Percentiles rank a stretch among this genome's conserved stretches.
These are phyloP conservation scores for Pseudodiploospora longispora DNA, from an alignment of 2,329 filamentous ascomycete species.

Conservation along the genomic window DNA sequence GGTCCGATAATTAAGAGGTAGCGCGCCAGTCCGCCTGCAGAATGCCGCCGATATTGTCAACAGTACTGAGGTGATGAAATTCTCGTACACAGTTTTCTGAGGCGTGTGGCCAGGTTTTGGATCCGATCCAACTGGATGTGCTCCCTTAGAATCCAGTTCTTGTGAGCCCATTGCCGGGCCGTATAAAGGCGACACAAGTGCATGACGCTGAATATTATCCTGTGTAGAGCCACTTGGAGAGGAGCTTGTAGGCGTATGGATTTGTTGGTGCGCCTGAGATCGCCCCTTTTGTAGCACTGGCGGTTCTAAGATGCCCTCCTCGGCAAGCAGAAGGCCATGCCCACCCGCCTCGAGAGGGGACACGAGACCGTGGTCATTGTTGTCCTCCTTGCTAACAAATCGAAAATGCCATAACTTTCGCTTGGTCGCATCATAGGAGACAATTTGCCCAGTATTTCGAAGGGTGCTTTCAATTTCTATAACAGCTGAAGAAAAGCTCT, in stretches of 20 bases:
- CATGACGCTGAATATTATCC: constrained; percentile 26
- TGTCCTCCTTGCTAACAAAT: constrained; percentile 33
- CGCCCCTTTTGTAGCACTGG: constrained; percentile 38
- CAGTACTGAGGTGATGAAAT: constrained; percentile 45
- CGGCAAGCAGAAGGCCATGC: constrained; percentile 34
- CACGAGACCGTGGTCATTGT: constrained; percentile 22
- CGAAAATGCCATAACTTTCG: constrained; percentile 49
- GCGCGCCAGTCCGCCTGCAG: constrained; percentile 38
- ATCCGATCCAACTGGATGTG: constrained; percentile 20
- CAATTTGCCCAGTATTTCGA: constrained; percentile 44
- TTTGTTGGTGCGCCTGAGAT: constrained; percentile 27
- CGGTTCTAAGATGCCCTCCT: constrained; percentile 45
- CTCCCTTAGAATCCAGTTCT: constrained; percentile 19
- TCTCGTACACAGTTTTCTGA: constrained; percentile 42
- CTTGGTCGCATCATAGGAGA: constrained; percentile 42
- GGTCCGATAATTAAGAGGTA: constrained; percentile 46
- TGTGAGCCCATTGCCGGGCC: constrained; percentile 4
- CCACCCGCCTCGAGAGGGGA: constrained; percentile 35
- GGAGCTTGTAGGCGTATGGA: constrained; percentile 39
- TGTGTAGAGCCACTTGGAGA: constrained; percentile 32
- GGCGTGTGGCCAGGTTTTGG: constrained; percentile 14
- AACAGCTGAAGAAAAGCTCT: constrained; percentile 36
- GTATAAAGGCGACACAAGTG: constrained; percentile 8
- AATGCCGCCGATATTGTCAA: constrained; percentile 43
- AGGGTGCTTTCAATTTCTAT: constrained; percentile 44